phyloP scores from a whole-genome alignment of 148 eudicot species.

The Selenicereus undatus region DNA sequence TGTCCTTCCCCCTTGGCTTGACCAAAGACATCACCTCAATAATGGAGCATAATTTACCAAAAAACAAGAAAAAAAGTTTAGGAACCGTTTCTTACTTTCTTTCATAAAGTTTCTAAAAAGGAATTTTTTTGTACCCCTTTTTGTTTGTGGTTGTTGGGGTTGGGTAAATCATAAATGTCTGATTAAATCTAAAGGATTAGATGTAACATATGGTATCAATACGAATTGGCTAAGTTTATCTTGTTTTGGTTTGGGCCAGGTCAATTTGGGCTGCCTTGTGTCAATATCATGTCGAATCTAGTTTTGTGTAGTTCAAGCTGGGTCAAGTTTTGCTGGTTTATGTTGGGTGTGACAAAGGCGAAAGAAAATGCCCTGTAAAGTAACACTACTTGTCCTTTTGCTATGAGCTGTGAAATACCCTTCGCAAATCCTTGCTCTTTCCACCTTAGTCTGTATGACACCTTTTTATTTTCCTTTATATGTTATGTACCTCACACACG shows the following conservation, averaged over 20 bases:
- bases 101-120: constrained; percentile 9
- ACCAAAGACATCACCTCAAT: constrained; percentile 21
- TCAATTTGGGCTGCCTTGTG: background rate
- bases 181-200: background rate
- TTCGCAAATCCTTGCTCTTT: constrained; percentile 1
- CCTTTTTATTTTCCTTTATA: constrained; percentile 8
- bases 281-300: background rate
- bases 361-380: constrained; percentile 18
- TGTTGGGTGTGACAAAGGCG: constrained; percentile 13
- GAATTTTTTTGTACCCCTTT: background rate
- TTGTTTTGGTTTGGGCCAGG: background rate
- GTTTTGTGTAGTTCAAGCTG: background rate
- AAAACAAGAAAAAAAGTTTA: constrained; percentile 17
- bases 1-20: constrained; percentile 4
- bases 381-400: constrained; percentile 3
- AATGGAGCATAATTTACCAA: constrained; percentile 29
- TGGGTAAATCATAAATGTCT: constrained; percentile 2
- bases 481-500: background rate
- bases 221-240: background rate
- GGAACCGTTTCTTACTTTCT: constrained; percentile 7
- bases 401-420: constrained; percentile 7
- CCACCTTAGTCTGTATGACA: constrained; percentile 6
- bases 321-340: background rate
- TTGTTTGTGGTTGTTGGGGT: background rate
- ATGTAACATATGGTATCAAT: background rate